Evolutionary conservation across 2,329 filamentous ascomycete genomes (phyloP), one percentile per base, ranked within the genome.

Genomic region (Penicillium polonicum): DNA sequence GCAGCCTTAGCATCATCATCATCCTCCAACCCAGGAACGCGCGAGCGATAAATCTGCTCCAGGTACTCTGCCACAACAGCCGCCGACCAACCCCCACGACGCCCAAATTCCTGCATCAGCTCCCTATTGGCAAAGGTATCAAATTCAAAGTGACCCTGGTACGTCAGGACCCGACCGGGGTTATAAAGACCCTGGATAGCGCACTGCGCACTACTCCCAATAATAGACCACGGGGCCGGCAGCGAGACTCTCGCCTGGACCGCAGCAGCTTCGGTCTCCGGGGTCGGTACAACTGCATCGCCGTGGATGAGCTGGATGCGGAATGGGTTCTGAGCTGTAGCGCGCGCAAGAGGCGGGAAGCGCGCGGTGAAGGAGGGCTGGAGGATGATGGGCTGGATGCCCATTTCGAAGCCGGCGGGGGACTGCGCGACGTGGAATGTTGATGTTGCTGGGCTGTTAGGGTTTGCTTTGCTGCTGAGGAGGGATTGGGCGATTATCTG

Each of bases 111-210:
- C 4, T 52, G 31, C 13, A 60, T 58, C 48, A 67, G 63, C 49
- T 69, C 69, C 1, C 50, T 44, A 27, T 70, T 73, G 17, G 60
- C 61, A 17, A 61, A 68, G 4, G 60, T 50, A 36, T 73, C 69
- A 17, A 73, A 70, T 41, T 73, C 71, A 29, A 71, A 73, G 45
- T 73, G 71, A 0, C 71, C 71, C 19, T 73, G 71, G 38, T 68
- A 70, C 1, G 70, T 66, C n/a, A 73, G 52, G 3, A 73, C 64
- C 7, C 70, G 64, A 7, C 59, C 62, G 0, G 66, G 69, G 33
- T 66, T 54, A 31, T 71, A 73, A 4, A 73, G 46, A 7, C 71
- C 71, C 45, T 73, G 71, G 5, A 72, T 65, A 1, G 67, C 57
- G 38, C 68, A 73, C 9, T 53, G 52, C 2, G 58, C 52, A 13